Conservation (phyloP, 352 stramenopile genomes). For the Phytopythium kandeliae region DNA sequence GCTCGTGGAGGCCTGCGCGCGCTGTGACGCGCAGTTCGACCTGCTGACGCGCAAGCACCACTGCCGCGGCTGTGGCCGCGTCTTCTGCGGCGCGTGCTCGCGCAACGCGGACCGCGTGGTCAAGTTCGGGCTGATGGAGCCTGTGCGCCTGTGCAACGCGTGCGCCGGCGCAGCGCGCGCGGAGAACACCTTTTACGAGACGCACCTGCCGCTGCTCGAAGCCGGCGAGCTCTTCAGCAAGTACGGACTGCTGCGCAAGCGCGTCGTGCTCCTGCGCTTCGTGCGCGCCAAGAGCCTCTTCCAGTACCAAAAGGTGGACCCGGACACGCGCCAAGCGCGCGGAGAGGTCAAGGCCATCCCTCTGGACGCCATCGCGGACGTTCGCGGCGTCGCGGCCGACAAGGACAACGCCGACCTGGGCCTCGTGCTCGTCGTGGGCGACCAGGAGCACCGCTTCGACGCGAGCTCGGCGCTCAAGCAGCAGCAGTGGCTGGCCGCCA, state of each 20-base stretch:
- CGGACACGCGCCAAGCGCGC: constrained; percentile 32
- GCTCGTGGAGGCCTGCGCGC: constrained; percentile 37
- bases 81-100: constrained; percentile 51
- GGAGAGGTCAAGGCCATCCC: constrained; percentile 56
- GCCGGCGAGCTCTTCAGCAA: constrained; percentile 60
- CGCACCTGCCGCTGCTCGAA: constrained; percentile 52
- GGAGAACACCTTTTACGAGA: constrained; percentile 69
- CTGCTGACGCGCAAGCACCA: constrained; percentile 66
- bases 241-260: constrained; percentile 58
- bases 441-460: constrained; percentile 58
- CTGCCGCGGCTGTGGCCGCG: constrained; percentile 48
- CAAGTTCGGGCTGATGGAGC: constrained; percentile 58
- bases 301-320: constrained; percentile 69
- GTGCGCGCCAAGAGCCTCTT: constrained; percentile 55
- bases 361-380: constrained; percentile 53
- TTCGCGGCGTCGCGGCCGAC: constrained; percentile 36
- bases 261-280: constrained; percentile 48
- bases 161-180: constrained; percentile 32
- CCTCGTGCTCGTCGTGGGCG: constrained; percentile 38
- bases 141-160: constrained; percentile 46
- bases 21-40: constrained; percentile 48
- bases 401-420: constrained; percentile 50
- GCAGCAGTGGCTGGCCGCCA: constrained; percentile 55
- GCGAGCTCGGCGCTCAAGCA: constrained; percentile 34
- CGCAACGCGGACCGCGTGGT: constrained; percentile 46